Conservation (phyloP, 306 rosid species). For the Acmispon strigosus region DNA sequence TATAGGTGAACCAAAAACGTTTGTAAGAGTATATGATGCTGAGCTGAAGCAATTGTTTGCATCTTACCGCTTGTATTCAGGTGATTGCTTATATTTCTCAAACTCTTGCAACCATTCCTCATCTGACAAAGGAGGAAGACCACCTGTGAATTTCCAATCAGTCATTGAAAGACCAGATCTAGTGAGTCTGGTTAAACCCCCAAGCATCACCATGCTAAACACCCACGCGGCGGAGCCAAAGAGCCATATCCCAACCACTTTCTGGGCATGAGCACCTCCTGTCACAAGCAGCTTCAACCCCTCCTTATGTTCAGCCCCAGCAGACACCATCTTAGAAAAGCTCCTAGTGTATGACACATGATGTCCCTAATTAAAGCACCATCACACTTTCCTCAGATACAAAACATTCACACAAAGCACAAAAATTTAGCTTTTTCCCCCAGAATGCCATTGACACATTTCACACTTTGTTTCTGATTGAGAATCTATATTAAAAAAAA, state of each 20-base stretch:
- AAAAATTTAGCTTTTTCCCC: neutral
- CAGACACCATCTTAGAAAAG: slow-evolving; percentile 40
- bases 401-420: neutral
- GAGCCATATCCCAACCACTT: slow-evolving; percentile 82
- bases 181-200: slow-evolving; percentile 80
- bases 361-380: slow-evolving; percentile 35
- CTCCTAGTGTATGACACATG: slow-evolving; percentile 31
- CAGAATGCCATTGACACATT: neutral
- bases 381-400: slow-evolving; percentile 2
- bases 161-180: slow-evolving; percentile 96
- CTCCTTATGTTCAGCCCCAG: slow-evolving; percentile 34
- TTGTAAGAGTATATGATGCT: neutral
- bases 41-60: neutral
- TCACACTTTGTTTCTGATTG: neutral
- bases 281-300: slow-evolving; percentile 63
- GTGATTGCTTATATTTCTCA: slow-evolving; percentile 80
- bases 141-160: slow-evolving; percentile 83
- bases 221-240: slow-evolving; percentile 93
- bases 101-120: slow-evolving; percentile 72
- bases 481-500: neutral
- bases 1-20: neutral
- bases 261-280: slow-evolving; percentile 67
- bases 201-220: slow-evolving; percentile 86
- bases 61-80: slow-evolving; percentile 74
- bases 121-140: slow-evolving; percentile 61